phyloP scores from a whole-genome alignment of 495 filamentous ascomycete species.

The Coniosporium apollinis region DNA sequence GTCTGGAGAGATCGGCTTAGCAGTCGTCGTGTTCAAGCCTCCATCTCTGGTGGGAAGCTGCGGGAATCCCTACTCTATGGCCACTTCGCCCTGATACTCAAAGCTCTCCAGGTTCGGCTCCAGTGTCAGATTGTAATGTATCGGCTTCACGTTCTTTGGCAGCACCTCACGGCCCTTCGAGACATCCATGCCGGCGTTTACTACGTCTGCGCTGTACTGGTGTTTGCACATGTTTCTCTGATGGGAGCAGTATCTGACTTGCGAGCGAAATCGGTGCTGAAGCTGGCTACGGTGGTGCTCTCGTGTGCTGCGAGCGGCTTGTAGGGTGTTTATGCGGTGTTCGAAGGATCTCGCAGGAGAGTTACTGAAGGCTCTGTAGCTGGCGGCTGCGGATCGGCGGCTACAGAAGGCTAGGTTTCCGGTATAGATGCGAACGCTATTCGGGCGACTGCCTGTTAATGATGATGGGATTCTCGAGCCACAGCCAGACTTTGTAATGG shows the following conservation, averaged over 20 bases:
- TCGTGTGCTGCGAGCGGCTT: background rate
- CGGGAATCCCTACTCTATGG: slow-evolving; percentile 40
- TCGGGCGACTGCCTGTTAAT: background rate
- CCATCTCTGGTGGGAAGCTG: background rate
- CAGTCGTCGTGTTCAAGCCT: background rate
- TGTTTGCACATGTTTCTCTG: slow-evolving; percentile 26
- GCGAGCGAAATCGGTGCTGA: background rate
- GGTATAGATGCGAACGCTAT: background rate
- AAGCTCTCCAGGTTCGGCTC: slow-evolving; percentile 57
- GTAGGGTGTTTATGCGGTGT: background rate
- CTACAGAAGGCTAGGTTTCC: background rate
- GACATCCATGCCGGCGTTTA: slow-evolving; percentile 27
- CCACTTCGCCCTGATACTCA: slow-evolving; percentile 50
- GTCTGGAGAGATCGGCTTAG: slow-evolving; percentile 15
- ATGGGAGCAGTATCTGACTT: slow-evolving; percentile 26
- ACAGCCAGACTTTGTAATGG: background rate
- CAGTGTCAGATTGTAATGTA: slow-evolving; percentile 54
- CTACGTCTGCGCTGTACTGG: slow-evolving; percentile 15
- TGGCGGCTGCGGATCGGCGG: background rate
- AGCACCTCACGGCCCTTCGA: slow-evolving; percentile 43
- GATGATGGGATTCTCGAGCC: background rate
- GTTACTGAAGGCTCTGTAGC: background rate
- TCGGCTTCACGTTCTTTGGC: slow-evolving; percentile 51
- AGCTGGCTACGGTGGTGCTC: background rate
- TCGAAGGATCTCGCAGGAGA: background rate